Evolutionary conservation across 352 stramenopile species (phyloP).

Genomic region (Globisporangium irregulare): DNA sequence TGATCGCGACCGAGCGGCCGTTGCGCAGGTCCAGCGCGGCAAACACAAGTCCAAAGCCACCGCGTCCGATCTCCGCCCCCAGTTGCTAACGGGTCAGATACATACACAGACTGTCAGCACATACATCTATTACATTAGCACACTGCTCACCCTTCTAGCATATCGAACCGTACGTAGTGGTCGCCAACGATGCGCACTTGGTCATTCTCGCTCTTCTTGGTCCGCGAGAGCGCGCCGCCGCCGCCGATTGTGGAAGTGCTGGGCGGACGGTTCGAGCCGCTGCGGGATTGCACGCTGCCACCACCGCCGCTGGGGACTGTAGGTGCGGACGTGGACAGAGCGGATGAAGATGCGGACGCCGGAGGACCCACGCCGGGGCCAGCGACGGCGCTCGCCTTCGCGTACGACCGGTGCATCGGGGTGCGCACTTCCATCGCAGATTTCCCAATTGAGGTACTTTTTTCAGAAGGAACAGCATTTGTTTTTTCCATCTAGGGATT

Average conservation of each 20-base stretch:
- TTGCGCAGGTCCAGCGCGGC: slow-evolving; percentile 84
- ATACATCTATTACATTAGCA: not conserved
- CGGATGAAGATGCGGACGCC: not conserved
- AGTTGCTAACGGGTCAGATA: slow-evolving; percentile 61
- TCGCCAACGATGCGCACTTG: slow-evolving; percentile 69
- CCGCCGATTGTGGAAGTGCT: not conserved
- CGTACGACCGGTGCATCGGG: not conserved
- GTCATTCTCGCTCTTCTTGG: slow-evolving; percentile 37
- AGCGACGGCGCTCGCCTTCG: not conserved
- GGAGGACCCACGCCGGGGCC: not conserved
- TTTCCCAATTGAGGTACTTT: not conserved
- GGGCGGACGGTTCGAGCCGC: slow-evolving; percentile 10
- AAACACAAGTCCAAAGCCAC: slow-evolving; percentile 90
- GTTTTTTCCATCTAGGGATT: no score
- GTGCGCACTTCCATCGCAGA: slow-evolving; percentile 2
- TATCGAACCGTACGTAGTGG: slow-evolving; percentile 50
- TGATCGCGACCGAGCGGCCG: slow-evolving; percentile 82
- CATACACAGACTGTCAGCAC: not conserved
- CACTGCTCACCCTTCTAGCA: not conserved
- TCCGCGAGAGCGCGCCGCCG: not conserved
- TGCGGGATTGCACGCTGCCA: slow-evolving; percentile 12
- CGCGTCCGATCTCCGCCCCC: slow-evolving; percentile 88
- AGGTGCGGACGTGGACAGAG: not conserved
- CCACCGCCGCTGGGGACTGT: not conserved
- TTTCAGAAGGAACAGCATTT: not conserved